Evolutionary conservation across 768 basidiomycete genomes (phyloP).

Genomic region (Tylopilus felleus): DNA sequence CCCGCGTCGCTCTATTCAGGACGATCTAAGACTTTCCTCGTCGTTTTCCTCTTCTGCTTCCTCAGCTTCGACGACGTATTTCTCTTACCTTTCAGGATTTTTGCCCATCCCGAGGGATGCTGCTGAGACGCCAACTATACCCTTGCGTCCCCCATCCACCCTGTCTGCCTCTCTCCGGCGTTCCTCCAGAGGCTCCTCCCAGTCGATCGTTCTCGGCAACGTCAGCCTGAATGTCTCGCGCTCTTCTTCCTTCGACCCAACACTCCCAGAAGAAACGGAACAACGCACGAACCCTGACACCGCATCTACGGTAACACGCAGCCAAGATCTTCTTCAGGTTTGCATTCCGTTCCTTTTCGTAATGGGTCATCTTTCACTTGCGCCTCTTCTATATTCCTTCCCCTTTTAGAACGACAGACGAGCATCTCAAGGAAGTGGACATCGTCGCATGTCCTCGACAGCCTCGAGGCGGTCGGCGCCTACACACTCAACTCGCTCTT

Average conservation of each 20-base stretch:
- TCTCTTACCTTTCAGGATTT: constrained; percentile 11
- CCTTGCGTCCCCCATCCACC: constrained; percentile 11
- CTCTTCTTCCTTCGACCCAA: constrained; percentile 17
- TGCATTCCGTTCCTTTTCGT: background rate
- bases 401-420: constrained; percentile 20
- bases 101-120: constrained; percentile 7
- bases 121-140: constrained; percentile 18
- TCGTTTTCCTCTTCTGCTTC: constrained; percentile 20
- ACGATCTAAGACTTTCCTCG: constrained; percentile 10
- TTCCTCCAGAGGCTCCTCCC: constrained; percentile 19
- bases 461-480: constrained; percentile 17
- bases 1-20: constrained; percentile 19
- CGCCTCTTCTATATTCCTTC: background rate
- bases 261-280: constrained; percentile 14
- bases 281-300: constrained; percentile 4
- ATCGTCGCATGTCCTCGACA: constrained; percentile 22
- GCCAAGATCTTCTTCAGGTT: constrained; percentile 32
- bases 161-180: constrained; percentile 22
- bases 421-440: constrained; percentile 15
- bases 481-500: constrained; percentile 9
- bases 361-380: background rate
- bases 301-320: constrained; percentile 19
- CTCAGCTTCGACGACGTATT: constrained; percentile 21
- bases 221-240: constrained; percentile 25
- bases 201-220: constrained; percentile 27